Evolutionary conservation across 2,329 filamentous ascomycete genomes (phyloP).

Genomic region (Neurospora sp.): DNA sequence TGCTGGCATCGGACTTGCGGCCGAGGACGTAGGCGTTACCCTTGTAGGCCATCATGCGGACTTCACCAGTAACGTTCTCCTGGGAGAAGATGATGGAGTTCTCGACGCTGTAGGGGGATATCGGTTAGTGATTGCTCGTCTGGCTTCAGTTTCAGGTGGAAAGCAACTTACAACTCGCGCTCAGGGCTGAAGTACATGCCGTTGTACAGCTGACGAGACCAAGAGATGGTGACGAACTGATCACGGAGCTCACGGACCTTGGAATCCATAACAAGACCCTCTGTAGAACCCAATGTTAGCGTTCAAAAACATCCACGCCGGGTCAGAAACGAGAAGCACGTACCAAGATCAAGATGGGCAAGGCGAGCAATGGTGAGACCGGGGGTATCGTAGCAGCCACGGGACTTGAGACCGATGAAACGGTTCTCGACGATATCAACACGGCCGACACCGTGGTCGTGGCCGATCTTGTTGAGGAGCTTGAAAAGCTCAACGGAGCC

Average conservation of each 20-base stretch:
- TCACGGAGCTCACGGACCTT: conserved; percentile 48
- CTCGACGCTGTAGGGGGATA: conserved; percentile 37
- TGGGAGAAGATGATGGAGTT: conserved; percentile 52
- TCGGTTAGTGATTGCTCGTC: conserved; percentile 22
- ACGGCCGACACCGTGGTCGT: conserved; percentile 63
- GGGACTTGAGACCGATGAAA: conserved; percentile 61
- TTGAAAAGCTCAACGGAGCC: conserved; percentile 64
- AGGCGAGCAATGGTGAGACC: conserved; percentile 32
- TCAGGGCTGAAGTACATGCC: conserved; percentile 21
- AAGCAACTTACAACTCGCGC: not conserved
- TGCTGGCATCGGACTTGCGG: conserved; percentile 33
- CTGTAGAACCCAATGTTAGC: not conserved
- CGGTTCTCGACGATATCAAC: conserved; percentile 79
- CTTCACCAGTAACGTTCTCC: conserved; percentile 32
- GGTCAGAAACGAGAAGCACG: no score
- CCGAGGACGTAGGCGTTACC: conserved; percentile 33
- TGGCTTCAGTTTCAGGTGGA: conserved; percentile 42
- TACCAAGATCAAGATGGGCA: conserved; percentile 36
- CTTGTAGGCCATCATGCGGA: conserved; percentile 21
- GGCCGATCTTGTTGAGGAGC: conserved; percentile 60
- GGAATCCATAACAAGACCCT: conserved; percentile 41
- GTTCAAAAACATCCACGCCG: not conserved
- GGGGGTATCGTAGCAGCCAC: conserved; percentile 69
- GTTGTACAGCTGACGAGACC: conserved; percentile 35
- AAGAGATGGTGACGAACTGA: conserved; percentile 44